Percentiles rank a stretch among this genome's conserved stretches.
Conservation (phyloP, 2,329 filamentous ascomycete genomes). For the Gliomastix tumulicola region DNA sequence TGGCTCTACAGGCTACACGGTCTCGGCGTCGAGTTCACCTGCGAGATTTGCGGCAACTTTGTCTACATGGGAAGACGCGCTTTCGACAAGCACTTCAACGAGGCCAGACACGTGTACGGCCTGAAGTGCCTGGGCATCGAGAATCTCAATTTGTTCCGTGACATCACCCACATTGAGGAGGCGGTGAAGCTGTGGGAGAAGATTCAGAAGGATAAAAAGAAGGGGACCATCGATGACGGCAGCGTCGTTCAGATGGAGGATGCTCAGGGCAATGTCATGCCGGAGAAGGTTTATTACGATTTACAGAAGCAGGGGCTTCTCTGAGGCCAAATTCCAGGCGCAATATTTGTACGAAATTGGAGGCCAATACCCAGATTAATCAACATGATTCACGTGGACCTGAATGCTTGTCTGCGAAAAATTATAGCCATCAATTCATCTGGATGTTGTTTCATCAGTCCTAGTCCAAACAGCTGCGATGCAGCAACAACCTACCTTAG, state of each 20-base stretch:
- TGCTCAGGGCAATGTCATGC: slow-evolving; percentile 96
- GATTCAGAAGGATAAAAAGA: slow-evolving; percentile 79
- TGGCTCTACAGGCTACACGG: slow-evolving; percentile 98
- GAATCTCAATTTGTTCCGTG: slow-evolving; percentile 83
- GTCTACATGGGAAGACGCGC: slow-evolving; percentile 97
- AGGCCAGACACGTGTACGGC: slow-evolving; percentile 86
- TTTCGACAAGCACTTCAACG: slow-evolving; percentile 98
- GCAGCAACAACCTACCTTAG: too few species aligned
- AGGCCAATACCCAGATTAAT: too few species aligned
- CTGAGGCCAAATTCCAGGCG: too few species aligned
- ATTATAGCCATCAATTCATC: too few species aligned
- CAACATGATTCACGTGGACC: too few species aligned
- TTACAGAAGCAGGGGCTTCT: slow-evolving; percentile 85
- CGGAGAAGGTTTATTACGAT: slow-evolving; percentile 96
- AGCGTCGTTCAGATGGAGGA: slow-evolving; percentile 98
- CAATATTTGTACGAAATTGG: too few species aligned
- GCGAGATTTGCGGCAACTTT: slow-evolving; percentile 96
- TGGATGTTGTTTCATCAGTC: too few species aligned
- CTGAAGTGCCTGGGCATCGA: slow-evolving; percentile 91
- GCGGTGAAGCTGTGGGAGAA: slow-evolving; percentile 88
- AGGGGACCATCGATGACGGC: slow-evolving; percentile 66
- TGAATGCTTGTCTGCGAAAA: too few species aligned
- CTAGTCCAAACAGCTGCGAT: too few species aligned
- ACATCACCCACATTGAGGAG: slow-evolving; percentile 89
- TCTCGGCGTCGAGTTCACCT: slow-evolving; percentile 87